Evolutionary conservation across 345 rosid species (phyloP).

Genomic region (Orychophragmus violaceus): DNA sequence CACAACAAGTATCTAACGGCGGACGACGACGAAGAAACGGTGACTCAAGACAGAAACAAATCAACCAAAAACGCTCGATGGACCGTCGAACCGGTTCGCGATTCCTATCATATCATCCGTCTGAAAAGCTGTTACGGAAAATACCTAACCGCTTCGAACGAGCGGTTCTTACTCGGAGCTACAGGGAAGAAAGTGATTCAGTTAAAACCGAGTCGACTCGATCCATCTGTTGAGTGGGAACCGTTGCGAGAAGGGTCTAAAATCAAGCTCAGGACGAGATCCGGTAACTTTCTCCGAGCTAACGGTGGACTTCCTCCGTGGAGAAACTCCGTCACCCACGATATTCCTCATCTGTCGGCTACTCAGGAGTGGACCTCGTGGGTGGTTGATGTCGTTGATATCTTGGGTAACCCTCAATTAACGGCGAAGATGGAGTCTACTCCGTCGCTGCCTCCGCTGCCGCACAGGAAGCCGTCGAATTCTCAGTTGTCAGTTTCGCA

Average conservation of each 20-base stretch:
- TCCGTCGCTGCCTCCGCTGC: conserved; percentile 16
- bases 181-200: conserved; percentile 71
- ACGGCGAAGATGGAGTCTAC: background rate
- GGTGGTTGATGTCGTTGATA: conserved; percentile 61
- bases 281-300: conserved; percentile 62
- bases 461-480: conserved; percentile 39
- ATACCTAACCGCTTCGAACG: conserved; percentile 78
- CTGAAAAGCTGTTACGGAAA: conserved; percentile 61
- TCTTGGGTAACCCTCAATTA: conserved; percentile 18
- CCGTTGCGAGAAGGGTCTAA: conserved; percentile 50
- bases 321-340: conserved; percentile 75
- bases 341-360: conserved; percentile 47
- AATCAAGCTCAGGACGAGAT: conserved; percentile 48
- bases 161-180: conserved; percentile 67
- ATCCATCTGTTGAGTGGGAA: conserved; percentile 67
- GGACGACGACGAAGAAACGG: conserved; percentile 63
- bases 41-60: conserved; percentile 60
- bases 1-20: conserved; percentile 74
- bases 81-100: conserved; percentile 59
- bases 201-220: conserved; percentile 41
- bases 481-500: conserved; percentile 24
- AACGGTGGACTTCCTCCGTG: conserved; percentile 71
- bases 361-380: conserved; percentile 63
- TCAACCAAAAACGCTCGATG: conserved; percentile 51
- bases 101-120: conserved; percentile 44